Conservation (phyloP, 2,329 filamentous ascomycete genomes). For the Cladophialophora carrionii region DNA sequence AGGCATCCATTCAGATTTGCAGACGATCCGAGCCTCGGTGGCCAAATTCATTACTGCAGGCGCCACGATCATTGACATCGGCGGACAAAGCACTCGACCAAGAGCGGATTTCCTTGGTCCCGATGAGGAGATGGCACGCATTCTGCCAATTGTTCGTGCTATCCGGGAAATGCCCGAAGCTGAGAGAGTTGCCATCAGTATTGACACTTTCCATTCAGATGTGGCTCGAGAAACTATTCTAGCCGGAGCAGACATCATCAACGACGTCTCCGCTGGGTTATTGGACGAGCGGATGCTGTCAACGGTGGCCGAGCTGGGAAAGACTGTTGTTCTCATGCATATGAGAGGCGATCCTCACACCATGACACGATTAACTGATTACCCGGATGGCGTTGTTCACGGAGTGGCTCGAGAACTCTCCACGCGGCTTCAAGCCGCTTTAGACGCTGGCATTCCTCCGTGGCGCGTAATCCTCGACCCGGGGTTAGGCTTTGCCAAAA, state of each 20-base stretch:
- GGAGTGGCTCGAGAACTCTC: slow-evolving; percentile 70
- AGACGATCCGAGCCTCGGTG: slow-evolving; percentile 61
- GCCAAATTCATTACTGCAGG: slow-evolving; percentile 66
- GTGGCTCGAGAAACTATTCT: slow-evolving; percentile 77
- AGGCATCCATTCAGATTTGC: slow-evolving; percentile 62
- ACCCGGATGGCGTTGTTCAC: slow-evolving; percentile 68
- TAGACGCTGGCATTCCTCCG: slow-evolving; percentile 78
- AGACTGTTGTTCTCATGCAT: slow-evolving; percentile 85
- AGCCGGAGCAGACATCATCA: slow-evolving; percentile 88
- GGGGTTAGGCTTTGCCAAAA: slow-evolving; percentile 92
- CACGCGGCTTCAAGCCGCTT: slow-evolving; percentile 71
- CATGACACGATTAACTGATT: slow-evolving; percentile 72
- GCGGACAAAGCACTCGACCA: slow-evolving; percentile 90
- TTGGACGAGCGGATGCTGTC: slow-evolving; percentile 81
- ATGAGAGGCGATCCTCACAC: slow-evolving; percentile 86
- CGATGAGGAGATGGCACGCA: slow-evolving; percentile 74
- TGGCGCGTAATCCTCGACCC: slow-evolving; percentile 97
- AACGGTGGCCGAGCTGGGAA: slow-evolving; percentile 75
- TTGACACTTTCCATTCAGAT: slow-evolving; percentile 88
- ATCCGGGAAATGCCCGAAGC: slow-evolving; percentile 66
- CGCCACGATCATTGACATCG: slow-evolving; percentile 85
- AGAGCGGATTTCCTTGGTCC: slow-evolving; percentile 68
- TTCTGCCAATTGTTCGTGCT: slow-evolving; percentile 76
- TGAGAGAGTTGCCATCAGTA: slow-evolving; percentile 70
- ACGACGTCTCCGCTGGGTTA: slow-evolving; percentile 84